phyloP scores from a whole-genome alignment of 345 rosid genomes.

The Rhodamnia argentea region DNA sequence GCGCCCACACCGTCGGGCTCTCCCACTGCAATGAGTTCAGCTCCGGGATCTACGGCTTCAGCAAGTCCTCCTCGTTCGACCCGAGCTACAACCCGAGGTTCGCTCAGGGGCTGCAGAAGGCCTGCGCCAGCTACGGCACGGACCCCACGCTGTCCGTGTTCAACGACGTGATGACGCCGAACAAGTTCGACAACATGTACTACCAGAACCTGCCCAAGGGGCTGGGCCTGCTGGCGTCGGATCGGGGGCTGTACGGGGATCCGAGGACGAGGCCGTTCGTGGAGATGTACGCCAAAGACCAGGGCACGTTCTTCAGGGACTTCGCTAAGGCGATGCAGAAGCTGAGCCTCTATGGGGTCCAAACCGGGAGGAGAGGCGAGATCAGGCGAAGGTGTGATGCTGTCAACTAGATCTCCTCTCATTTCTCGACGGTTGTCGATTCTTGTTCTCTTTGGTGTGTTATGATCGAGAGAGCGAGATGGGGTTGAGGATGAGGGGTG shows the following conservation, averaged over 20 bases:
- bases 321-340: conserved; percentile 78
- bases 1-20: conserved; percentile 89
- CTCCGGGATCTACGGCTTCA: conserved; percentile 18
- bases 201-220: conserved; percentile 74
- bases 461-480: background rate
- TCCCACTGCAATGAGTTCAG: conserved; percentile 85
- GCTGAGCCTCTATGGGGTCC: conserved; percentile 57
- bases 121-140: conserved; percentile 46
- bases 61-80: conserved; percentile 3
- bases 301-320: conserved; percentile 52
- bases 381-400: conserved; percentile 90
- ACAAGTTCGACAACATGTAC: conserved; percentile 77
- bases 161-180: conserved; percentile 88
- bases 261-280: conserved; percentile 54
- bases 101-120: conserved; percentile 46
- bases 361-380: conserved; percentile 85
- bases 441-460: background rate
- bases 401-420: conserved; percentile 30
- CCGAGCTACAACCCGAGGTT: conserved; percentile 66
- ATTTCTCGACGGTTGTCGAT: background rate
- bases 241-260: conserved; percentile 52
- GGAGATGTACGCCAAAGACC: conserved; percentile 56
- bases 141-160: conserved; percentile 75
- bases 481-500: background rate
- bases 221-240: conserved; percentile 66